These are phyloP conservation scores for Abelmoschus esculentus DNA, from an alignment of 345 rosid species.

Conservation along the genomic window DNA sequence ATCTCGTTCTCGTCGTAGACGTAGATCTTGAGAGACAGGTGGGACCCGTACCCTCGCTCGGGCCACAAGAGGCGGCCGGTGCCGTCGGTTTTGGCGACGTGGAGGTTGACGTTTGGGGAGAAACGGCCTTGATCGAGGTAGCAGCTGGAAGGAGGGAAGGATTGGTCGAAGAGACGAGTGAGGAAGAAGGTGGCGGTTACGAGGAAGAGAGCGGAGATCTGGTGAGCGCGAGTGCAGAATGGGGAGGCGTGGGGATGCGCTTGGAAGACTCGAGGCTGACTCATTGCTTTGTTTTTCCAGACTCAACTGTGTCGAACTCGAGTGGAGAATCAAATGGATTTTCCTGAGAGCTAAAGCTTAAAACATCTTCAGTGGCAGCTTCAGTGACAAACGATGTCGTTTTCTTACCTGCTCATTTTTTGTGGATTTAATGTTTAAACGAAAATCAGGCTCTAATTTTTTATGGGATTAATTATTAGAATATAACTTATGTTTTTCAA, in stretches of 20 bases:
- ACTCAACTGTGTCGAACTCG: neutral
- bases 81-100: constrained; percentile 16
- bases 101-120: neutral
- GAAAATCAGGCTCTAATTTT: too few species aligned
- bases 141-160: constrained; percentile 33
- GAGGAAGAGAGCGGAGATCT: constrained; percentile 75
- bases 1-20: constrained; percentile 83
- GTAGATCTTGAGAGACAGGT: constrained; percentile 65
- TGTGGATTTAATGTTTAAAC: too few species aligned
- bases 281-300: constrained; percentile 21
- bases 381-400: neutral
- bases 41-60: constrained; percentile 52
- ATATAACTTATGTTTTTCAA: too few species aligned
- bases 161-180: constrained; percentile 67
- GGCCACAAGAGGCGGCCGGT: constrained; percentile 44
- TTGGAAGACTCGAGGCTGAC: constrained; percentile 33
- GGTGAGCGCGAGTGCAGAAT: constrained; percentile 74
- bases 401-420: neutral
- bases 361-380: neutral
- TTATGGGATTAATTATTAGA: too few species aligned
- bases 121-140: constrained; percentile 10
- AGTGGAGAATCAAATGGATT: neutral
- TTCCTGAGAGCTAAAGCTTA: neutral
- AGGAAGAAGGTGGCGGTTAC: constrained; percentile 68
- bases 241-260: constrained; percentile 40